Conservation (phyloP, 2,329 filamentous ascomycete species). For the Davidsoniella virescens region DNA sequence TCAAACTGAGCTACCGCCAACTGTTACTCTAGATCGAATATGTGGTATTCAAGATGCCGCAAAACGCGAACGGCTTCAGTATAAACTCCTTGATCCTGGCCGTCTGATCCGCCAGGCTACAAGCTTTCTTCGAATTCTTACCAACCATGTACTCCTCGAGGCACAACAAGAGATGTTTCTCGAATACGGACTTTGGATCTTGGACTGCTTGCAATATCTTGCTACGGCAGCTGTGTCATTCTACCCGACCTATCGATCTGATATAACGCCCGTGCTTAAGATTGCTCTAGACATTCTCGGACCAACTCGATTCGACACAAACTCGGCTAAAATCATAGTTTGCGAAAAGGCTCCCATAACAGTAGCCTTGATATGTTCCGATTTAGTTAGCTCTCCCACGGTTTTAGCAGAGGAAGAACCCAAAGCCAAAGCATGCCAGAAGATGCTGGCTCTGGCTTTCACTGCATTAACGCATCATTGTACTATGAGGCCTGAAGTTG, state of each 20-base stretch:
- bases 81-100: slow-evolving; percentile 23
- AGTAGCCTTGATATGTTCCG: slow-evolving; percentile 27
- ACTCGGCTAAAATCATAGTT: slow-evolving; percentile 5
- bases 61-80: slow-evolving; percentile 21
- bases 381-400: slow-evolving; percentile 22
- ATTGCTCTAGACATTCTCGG: slow-evolving; percentile 22
- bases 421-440: slow-evolving; percentile 18
- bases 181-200: slow-evolving; percentile 31
- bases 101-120: slow-evolving; percentile 32
- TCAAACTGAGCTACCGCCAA: slow-evolving; percentile 24
- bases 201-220: slow-evolving; percentile 31
- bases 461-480: slow-evolving; percentile 22
- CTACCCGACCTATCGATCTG: slow-evolving; percentile 18
- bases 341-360: slow-evolving; percentile 14
- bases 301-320: slow-evolving; percentile 9
- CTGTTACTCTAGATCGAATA: slow-evolving; percentile 23
- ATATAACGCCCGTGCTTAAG: slow-evolving; percentile 23
- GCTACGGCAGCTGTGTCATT: slow-evolving; percentile 25
- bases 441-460: slow-evolving; percentile 24
- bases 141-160: slow-evolving; percentile 24
- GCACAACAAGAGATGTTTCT: slow-evolving; percentile 18
- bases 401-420: slow-evolving; percentile 19
- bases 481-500: slow-evolving; percentile 1
- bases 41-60: slow-evolving; percentile 14
- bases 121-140: slow-evolving; percentile 28